These are phyloP conservation scores for Sporobolomyces roseus DNA, from an alignment of 768 basidiomycete genomes.

Conservation along the genomic window DNA sequence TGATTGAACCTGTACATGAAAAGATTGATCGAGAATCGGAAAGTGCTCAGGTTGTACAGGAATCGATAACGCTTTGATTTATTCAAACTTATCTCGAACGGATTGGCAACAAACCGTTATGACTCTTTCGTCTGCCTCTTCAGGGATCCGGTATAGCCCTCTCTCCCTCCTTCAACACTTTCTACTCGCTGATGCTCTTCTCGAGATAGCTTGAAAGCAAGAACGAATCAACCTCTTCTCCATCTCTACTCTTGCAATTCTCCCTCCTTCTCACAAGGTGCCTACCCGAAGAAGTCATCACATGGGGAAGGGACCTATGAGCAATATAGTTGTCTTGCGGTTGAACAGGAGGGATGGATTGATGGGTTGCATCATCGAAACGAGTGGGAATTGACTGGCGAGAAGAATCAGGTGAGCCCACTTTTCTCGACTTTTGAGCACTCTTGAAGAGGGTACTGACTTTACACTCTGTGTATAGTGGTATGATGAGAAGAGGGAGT, in stretches of 20 bases:
- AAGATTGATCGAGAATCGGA: no score
- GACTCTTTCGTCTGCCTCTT: not conserved
- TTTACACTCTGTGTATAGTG: not conserved
- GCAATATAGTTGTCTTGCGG: not conserved
- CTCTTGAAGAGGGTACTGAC: no score
- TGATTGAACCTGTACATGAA: no score
- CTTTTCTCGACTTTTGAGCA: not conserved
- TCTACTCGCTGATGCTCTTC: not conserved
- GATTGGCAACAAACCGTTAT: not conserved
- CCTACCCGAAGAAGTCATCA: not conserved
- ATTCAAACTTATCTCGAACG: not conserved
- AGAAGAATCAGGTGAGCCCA: slow-evolving; percentile 10
- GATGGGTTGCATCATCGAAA: slow-evolving; percentile 14
- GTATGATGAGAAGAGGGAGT: slow-evolving; percentile 3
- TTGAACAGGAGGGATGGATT: slow-evolving; percentile 25
- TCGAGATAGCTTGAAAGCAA: not conserved
- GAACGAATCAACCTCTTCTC: slow-evolving; percentile 18
- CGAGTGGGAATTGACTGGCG: slow-evolving; percentile 1
- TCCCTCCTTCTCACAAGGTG: not conserved
- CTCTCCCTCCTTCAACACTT: not conserved
- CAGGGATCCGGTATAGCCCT: slow-evolving; percentile 25
- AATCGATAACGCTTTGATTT: slow-evolving; percentile 19
- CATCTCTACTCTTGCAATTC: slow-evolving; percentile 24
- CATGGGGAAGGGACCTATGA: not conserved
- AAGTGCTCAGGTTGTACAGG: slow-evolving; percentile 9